These are phyloP conservation scores for Tolypocladium ovalisporum DNA, from an alignment of 2,329 filamentous ascomycete genomes.

Conservation along the genomic window DNA sequence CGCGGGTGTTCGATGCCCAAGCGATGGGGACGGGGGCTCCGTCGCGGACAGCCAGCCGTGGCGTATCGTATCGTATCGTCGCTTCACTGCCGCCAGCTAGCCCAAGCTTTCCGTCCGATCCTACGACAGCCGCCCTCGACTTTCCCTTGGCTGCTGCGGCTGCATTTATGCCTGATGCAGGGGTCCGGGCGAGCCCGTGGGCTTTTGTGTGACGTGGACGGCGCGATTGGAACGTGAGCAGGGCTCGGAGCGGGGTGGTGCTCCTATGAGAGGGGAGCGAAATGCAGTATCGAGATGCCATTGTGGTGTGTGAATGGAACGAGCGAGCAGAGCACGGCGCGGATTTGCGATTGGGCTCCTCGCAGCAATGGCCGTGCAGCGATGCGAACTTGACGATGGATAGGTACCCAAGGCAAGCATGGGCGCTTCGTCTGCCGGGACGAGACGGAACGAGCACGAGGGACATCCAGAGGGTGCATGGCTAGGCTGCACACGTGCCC, in stretches of 20 bases:
- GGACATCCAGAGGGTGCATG: neutral
- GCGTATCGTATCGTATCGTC: neutral
- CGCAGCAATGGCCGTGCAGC: neutral
- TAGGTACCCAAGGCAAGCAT: neutral
- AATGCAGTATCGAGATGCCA: neutral
- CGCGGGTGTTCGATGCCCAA: conserved; percentile 1
- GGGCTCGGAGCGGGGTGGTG: neutral
- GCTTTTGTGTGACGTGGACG: conserved; percentile 6
- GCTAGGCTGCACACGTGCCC: neutral
- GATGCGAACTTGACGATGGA: neutral
- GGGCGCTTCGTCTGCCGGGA: neutral
- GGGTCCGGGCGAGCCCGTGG: neutral
- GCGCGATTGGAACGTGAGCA: conserved; percentile 1
- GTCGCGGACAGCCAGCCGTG: neutral
- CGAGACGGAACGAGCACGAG: neutral
- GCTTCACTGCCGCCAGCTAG: neutral
- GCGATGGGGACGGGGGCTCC: neutral
- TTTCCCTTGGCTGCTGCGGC: neutral
- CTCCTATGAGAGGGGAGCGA: neutral
- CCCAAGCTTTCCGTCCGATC: neutral
- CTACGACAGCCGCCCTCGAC: neutral
- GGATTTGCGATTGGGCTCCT: neutral
- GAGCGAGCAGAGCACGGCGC: neutral
- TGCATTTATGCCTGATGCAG: conserved; percentile 2
- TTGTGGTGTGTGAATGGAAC: neutral